phyloP scores from a whole-genome alignment of 108 stramenopile genomes.

The Poteriospumella lacustris region DNA sequence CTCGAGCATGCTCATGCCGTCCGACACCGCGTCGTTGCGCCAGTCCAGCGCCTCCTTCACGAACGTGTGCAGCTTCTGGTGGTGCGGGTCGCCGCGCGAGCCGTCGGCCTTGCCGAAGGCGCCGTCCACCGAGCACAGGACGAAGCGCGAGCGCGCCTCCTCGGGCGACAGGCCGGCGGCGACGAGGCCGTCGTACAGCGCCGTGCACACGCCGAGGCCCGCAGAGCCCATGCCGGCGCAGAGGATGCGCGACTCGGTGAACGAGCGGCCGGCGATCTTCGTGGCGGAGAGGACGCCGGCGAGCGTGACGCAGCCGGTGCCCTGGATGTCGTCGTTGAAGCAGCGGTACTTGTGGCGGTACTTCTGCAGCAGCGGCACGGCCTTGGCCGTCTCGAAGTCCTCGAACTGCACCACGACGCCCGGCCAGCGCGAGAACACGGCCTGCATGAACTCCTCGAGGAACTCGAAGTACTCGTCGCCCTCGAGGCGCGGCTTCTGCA shows the following conservation, averaged over 20 bases:
- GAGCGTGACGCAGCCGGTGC: constrained; percentile 44
- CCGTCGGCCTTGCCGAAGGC: constrained; percentile 9
- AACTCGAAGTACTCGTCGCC: constrained; percentile 75
- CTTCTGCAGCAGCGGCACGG: constrained; percentile 71
- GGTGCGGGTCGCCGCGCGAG: background rate
- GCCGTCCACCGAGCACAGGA: background rate
- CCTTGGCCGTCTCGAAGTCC: constrained; percentile 80
- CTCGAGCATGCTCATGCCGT: constrained; percentile 25
- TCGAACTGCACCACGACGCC: constrained; percentile 74
- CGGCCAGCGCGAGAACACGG: constrained; percentile 83
- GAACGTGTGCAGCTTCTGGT: background rate
- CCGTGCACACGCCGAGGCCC: constrained; percentile 36
- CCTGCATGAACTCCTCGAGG: constrained; percentile 93
- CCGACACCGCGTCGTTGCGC: constrained; percentile 3
- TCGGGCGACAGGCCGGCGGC: constrained; percentile 3
- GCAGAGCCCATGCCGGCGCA: constrained; percentile 47
- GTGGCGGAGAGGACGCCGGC: constrained; percentile 39
- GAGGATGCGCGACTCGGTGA: constrained; percentile 1
- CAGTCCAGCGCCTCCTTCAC: background rate
- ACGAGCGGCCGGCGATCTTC: background rate
- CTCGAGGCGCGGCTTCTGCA: constrained; percentile 65
- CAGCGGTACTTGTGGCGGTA: constrained; percentile 78
- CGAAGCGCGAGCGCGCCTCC: constrained; percentile 1
- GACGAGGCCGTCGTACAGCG: constrained; percentile 29
- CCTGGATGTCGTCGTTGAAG: constrained; percentile 99